Conservation (phyloP, 208 protist genomes). For the Trypanosoma cruzi region DNA sequence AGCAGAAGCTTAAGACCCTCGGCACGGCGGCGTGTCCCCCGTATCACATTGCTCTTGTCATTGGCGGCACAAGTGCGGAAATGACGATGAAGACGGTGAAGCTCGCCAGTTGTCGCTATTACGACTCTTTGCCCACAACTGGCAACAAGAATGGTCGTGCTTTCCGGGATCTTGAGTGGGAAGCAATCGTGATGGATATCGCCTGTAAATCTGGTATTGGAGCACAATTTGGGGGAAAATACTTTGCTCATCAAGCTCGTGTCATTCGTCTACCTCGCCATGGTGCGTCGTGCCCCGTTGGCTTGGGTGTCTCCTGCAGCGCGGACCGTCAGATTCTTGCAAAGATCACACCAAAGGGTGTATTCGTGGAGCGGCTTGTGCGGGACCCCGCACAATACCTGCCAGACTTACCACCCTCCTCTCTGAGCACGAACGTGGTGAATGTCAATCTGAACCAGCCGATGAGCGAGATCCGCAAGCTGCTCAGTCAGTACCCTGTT, state of each 20-base stretch:
- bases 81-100: conserved; percentile 98
- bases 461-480: conserved; percentile 85
- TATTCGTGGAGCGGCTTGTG: conserved; percentile 96
- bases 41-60: conserved; percentile 97
- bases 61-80: conserved; percentile 97
- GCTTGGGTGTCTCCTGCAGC: conserved; percentile 96
- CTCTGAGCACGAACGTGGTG: conserved; percentile 56
- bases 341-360: conserved; percentile 94
- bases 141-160: conserved; percentile 92
- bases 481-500: conserved; percentile 86
- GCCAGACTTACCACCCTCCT: conserved; percentile 59
- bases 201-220: conserved; percentile 91
- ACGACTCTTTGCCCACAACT: conserved; percentile 95
- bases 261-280: conserved; percentile 94
- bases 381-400: conserved; percentile 93
- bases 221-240: conserved; percentile 97
- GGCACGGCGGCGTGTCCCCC: conserved; percentile 98
- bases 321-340: conserved; percentile 96
- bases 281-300: conserved; percentile 93
- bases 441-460: conserved; percentile 90
- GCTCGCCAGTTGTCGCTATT: conserved; percentile 93
- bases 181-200: conserved; percentile 92
- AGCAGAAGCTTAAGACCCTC: conserved; percentile 94
- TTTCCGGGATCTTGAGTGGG: conserved; percentile 96
- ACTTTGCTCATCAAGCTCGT: conserved; percentile 96